Conservation (phyloP, 208 protist genomes). For the Leishmania lainsoni region DNA sequence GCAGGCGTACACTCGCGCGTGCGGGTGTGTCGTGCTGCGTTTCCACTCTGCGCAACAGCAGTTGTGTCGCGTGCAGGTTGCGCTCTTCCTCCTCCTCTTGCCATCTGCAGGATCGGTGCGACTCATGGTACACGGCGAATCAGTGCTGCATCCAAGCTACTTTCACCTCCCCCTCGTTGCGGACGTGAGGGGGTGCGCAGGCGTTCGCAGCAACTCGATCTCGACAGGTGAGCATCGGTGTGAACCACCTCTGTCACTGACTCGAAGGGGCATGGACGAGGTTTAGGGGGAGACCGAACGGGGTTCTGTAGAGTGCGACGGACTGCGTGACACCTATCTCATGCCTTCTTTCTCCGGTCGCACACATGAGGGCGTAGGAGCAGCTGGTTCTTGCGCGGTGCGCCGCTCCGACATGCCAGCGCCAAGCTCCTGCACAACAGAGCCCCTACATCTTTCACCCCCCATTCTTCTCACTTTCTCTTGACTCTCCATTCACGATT, state of each 20-base stretch:
- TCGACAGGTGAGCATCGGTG: not conserved
- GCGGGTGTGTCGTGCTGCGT: constrained; percentile 1
- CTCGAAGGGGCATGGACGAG: not conserved
- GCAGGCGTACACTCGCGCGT: not conserved
- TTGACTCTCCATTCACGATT: constrained; percentile 2
- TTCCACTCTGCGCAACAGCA: not conserved
- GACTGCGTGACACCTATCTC: not conserved
- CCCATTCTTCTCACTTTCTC: constrained; percentile 13
- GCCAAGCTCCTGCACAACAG: not conserved
- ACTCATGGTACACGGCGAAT: not conserved
- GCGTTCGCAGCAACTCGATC: not conserved
- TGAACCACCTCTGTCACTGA: not conserved
- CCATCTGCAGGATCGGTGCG: not conserved
- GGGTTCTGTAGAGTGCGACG: not conserved
- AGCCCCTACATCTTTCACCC: not conserved
- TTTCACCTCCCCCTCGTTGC: not conserved
- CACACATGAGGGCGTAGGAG: not conserved
- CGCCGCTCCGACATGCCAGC: not conserved
- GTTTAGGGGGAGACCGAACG: not conserved
- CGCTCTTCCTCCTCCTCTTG: not conserved
- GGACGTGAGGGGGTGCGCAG: not conserved
- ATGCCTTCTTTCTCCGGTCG: not conserved
- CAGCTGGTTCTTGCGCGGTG: not conserved
- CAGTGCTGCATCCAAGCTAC: not conserved
- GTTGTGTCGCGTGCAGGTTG: not conserved